Percentiles rank a stretch among this genome's conserved stretches.
Conservation (phyloP, 2,329 filamentous ascomycete genomes). For the Sclerotinia sclerotiorum region DNA sequence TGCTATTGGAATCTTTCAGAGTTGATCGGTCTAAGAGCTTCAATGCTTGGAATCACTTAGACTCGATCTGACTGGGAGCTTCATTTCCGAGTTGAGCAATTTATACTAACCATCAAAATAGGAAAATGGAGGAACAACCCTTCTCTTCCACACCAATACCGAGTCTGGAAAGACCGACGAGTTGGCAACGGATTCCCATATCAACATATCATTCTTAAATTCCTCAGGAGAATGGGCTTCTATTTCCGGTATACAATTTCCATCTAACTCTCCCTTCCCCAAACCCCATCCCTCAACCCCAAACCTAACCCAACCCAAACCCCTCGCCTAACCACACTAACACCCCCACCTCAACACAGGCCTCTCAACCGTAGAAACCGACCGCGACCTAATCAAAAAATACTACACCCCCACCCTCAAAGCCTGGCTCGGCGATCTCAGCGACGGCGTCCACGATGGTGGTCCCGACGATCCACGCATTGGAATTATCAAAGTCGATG, state of each 20-base stretch:
- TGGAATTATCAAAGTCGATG: constrained; percentile 74
- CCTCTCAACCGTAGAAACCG: constrained; percentile 63
- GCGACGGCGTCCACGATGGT: constrained; percentile 80
- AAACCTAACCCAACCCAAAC: too few species aligned
- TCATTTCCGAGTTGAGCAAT: too few species aligned
- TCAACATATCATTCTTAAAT: constrained; percentile 82
- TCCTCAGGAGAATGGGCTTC: constrained; percentile 81
- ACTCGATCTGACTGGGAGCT: neutral
- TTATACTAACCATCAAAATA: constrained; percentile 40
- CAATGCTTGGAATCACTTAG: neutral
- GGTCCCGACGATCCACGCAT: constrained; percentile 79
- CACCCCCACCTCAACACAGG: neutral
- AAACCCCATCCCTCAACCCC: too few species aligned
- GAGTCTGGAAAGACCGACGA: constrained; percentile 87
- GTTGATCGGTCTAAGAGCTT: neutral
- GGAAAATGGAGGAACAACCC: constrained; percentile 76
- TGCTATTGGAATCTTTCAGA: neutral
- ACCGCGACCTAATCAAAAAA: constrained; percentile 67
- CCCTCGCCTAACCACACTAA: too few species aligned
- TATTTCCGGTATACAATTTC: constrained; percentile 61
- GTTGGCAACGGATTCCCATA: constrained; percentile 66
- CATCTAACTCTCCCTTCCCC: too few species aligned
- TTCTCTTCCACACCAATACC: constrained; percentile 90
- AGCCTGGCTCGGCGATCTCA: constrained; percentile 84
- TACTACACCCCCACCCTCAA: constrained; percentile 74